phyloP scores from a whole-genome alignment of 345 rosid species.

The Capsella bursapastoris region DNA sequence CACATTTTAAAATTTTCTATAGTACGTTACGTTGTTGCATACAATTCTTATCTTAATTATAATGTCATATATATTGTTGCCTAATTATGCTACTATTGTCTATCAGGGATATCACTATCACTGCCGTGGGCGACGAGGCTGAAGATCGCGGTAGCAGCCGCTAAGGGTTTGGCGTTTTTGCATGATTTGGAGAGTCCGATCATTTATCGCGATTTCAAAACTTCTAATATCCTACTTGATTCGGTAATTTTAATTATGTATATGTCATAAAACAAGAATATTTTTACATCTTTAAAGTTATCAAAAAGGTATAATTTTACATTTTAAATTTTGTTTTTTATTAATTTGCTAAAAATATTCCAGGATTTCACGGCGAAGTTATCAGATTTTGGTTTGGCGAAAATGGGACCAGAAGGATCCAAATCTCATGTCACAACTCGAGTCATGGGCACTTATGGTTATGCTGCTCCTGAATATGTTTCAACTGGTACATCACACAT shows the following conservation, averaged over 20 bases:
- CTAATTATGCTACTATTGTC: background rate
- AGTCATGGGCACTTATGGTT: slow-evolving; percentile 97
- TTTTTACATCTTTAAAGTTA: background rate
- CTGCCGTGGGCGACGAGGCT: slow-evolving; percentile 89
- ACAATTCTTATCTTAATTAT: too few relatives aligned
- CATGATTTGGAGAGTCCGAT: slow-evolving; percentile 87
- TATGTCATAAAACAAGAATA: too few relatives aligned
- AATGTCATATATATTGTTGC: too few relatives aligned
- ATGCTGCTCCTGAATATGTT: slow-evolving; percentile 84
- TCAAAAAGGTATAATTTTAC: too few relatives aligned
- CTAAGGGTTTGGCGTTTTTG: slow-evolving; percentile 88
- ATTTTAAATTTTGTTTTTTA: too few relatives aligned
- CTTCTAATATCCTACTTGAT: slow-evolving; percentile 86
- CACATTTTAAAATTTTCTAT: background rate
- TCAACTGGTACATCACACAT: background rate
- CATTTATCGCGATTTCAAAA: slow-evolving; percentile 91
- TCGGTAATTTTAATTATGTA: slow-evolving; percentile 49
- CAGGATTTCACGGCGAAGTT: slow-evolving; percentile 83
- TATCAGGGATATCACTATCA: slow-evolving; percentile 65
- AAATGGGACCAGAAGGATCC: slow-evolving; percentile 95
- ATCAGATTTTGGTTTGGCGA: slow-evolving; percentile 94
- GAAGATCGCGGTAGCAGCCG: slow-evolving; percentile 87
- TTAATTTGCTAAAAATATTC: background rate
- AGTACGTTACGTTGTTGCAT: too few relatives aligned
- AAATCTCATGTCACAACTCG: slow-evolving; percentile 90